Evolutionary conservation across 108 stramenopile species (phyloP).

Genomic region (Fragilariopsis cylindrus): DNA sequence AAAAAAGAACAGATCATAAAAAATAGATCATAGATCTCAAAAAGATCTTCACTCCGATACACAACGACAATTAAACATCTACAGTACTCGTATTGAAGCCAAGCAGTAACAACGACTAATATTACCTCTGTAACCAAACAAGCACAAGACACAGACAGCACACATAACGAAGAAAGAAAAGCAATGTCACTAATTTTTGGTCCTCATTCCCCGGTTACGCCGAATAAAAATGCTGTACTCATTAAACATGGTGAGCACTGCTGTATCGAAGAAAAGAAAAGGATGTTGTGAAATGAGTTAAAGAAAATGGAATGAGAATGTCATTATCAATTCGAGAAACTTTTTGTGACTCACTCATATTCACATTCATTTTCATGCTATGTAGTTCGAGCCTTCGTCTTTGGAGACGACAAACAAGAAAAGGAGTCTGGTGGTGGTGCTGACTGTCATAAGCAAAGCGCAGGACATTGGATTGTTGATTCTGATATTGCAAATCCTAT

Average conservation of each 20-base stretch:
- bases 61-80: too few relatives aligned
- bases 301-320: too few relatives aligned
- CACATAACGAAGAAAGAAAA: neutral
- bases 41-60: too few relatives aligned
- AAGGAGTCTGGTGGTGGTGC: slow-evolving; percentile 58
- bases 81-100: too few relatives aligned
- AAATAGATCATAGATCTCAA: too few relatives aligned
- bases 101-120: too few relatives aligned
- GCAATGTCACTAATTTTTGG: slow-evolving; percentile 39
- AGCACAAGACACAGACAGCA: neutral
- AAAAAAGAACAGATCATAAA: too few relatives aligned
- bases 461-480: slow-evolving; percentile 69
- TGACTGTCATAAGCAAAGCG: slow-evolving; percentile 59
- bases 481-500: slow-evolving; percentile 61
- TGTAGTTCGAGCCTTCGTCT: slow-evolving; percentile 37
- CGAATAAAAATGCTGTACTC: slow-evolving; percentile 10
- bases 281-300: neutral
- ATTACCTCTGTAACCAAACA: too few relatives aligned
- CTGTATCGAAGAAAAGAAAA: neutral
- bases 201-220: slow-evolving; percentile 29
- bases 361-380: neutral
- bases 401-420: slow-evolving; percentile 48
- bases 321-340: too few relatives aligned
- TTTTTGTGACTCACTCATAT: too few relatives aligned
- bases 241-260: slow-evolving; percentile 7